Base-by-base conservation (phyloP, 1,284 basidiomycete species). In the Microbotryomycetes sp. region DNA sequence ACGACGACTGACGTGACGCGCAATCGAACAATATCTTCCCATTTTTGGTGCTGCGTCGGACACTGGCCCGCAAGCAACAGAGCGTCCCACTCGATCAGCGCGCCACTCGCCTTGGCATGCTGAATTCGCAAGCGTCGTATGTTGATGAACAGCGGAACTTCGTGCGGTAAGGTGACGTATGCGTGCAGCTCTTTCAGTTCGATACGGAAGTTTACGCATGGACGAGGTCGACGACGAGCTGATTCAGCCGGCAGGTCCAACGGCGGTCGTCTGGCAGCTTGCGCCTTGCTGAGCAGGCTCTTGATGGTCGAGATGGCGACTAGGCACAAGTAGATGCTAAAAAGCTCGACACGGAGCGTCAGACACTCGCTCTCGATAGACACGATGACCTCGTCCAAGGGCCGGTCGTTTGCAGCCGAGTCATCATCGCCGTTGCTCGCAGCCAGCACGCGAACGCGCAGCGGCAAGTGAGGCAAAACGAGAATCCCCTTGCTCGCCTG, bases 21-120 rank as follows among this genome's bases (percentile, higher is more conserved):
- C 28, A 94, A 72, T 16, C 82, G 81, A 9, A 82, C 75, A 1
- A 93, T 77, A 72, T 94, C 89, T 65, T 91, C 89, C 91, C 91
- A 97, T 61, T 79, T 76, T 5, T 76, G 75, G 0, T 71, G 67
- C 1, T 62, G 56, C 3, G 75, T 70, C 0, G 74, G 72, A 58
- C 75, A 78, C 9, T 79, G 77, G 5, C 81, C 80, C 50, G 79
- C 80, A 13, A 75, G 69, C 52, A 80, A 70, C 3, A 29, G 74
- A 59, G 30, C 72, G 28, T 66, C 64, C 47, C 57, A 66, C 35
- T 58, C 41, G 29, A 59, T 45, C 21, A 45, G 23, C 45, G 61
- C 18, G 3, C 67, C 67, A 35, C 47, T 13, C 9, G 15, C 13
- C 6, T 50, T 30, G 16, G 35, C 26, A 13, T 53, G 51, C 24